phyloP scores from a whole-genome alignment of 2,329 filamentous ascomycete species.

The Rhytidhysteron rufulum region DNA sequence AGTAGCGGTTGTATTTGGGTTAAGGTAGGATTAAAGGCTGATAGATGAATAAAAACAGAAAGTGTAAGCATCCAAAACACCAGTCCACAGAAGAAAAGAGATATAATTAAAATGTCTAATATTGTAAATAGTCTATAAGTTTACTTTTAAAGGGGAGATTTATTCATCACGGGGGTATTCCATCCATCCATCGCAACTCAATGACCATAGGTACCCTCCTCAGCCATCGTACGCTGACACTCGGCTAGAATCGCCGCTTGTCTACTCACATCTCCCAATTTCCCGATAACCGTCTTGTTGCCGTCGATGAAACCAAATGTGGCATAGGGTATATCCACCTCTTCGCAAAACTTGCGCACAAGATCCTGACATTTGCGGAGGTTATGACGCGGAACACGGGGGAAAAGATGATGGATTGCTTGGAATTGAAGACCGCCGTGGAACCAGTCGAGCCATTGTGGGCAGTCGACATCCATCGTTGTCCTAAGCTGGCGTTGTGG shows the following conservation, averaged over 20 bases:
- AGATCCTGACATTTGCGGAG: slow-evolving; percentile 57
- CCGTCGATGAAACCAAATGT: slow-evolving; percentile 60
- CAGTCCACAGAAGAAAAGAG: too few relatives aligned
- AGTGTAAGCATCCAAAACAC: too few relatives aligned
- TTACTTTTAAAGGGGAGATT: too few relatives aligned
- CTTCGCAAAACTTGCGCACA: slow-evolving; percentile 61
- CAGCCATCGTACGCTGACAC: slow-evolving; percentile 45
- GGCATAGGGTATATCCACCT: slow-evolving; percentile 60
- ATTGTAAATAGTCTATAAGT: too few relatives aligned
- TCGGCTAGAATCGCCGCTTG: slow-evolving; percentile 59
- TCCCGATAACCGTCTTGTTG: slow-evolving; percentile 55
- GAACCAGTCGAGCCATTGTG: slow-evolving; percentile 67
- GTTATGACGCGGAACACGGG: slow-evolving; percentile 66
- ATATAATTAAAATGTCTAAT: too few relatives aligned
- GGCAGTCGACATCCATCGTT: slow-evolving; percentile 72
- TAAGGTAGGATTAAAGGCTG: too few relatives aligned
- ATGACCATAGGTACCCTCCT: slow-evolving; percentile 30
- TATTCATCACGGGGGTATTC: too few relatives aligned
- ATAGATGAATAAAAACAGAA: too few relatives aligned
- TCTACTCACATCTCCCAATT: slow-evolving; percentile 56
- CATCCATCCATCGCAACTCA: too few relatives aligned
- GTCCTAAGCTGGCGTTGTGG: slow-evolving; percentile 66
- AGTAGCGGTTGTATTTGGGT: too few relatives aligned
- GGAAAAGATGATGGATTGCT: slow-evolving; percentile 67
- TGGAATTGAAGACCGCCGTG: slow-evolving; percentile 73